Base-by-base conservation (phyloP, 495 filamentous ascomycete species). In the Talaromyces adpressus region DNA sequence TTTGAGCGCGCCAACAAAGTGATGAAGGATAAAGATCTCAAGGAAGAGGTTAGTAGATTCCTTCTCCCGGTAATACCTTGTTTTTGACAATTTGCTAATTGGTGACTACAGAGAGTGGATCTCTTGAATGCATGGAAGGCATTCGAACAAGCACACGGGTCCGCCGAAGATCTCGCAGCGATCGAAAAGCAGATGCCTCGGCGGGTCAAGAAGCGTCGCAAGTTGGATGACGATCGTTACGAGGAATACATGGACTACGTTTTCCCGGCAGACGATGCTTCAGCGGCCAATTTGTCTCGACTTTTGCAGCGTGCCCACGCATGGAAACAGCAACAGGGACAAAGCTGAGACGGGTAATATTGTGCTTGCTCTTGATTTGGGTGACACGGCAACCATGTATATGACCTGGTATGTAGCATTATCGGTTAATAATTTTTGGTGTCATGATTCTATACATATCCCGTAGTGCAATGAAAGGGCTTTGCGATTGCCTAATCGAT, bases 161-260 rank as follows among this genome's bases (percentile, higher is more conserved):
- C 85, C 6, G 74, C 81, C 47, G 87, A 88, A 67, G 91, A 97
- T 65, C 82, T 90, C 65, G 90, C 93, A 62, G 89, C 88, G 70
- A 88, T 98, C 62, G 88, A 93, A 73, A 87, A 87, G 69, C 91
- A 96, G 80, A 96, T 97, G 92, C 95, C 95, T 30, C 82, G 92
- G 57, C 89, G 87, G 72, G 90, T 91, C 73, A 98, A 96, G 87
- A 94, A 94, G 84, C 84, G 92, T 68, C 87, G 94, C 74, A 93
- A 87, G 85, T 71, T 97, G 76, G 93, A 96, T 72, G 93, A 97
- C 77, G 93, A 96, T 72, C 88, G 85, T 20, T 97, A 91, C 81
- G 94, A 98, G 83, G 94, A 98, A 77, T 98, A 96, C 73, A 85
- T 93, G 81, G 94, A 98, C 73, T 97, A 93, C 71, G 84, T 98